Evolutionary conservation across 164 flowering plant genomes (phyloP), one percentile per base, ranked within the genome.

Genomic region (Brasenia schreberi): DNA sequence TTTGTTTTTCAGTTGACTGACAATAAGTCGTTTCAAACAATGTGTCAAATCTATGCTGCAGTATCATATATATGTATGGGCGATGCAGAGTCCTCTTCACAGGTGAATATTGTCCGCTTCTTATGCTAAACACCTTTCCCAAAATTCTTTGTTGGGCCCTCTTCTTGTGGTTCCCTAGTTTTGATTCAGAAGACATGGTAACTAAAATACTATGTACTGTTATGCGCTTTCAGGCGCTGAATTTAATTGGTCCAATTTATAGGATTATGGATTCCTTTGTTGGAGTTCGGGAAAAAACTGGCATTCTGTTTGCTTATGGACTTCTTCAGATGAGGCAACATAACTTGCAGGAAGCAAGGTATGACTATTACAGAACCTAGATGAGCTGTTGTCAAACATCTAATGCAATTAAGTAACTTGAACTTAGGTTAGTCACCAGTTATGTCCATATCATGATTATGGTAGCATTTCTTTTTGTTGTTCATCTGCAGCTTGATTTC

Each of bases 311-410:
- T 75, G 87, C 92, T 56, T 87, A 90, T 80, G 98, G 98, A 27
- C 90, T 93, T 72, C 70, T 90, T 42, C 79, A 88, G 79, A 93
- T 90, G 94, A 87, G 79, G 81, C 97, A 88, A 67, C 84, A 90
- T 59, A 89, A 90, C 77, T 79, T 90, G 18, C 97, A 88, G 73
- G 98, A 93, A 78, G 94, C 98, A 70, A 80, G 98, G 98, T 92
- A 79, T 33, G 69, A 18, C 3, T 61, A 61, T 18, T 2, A 18
- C 3, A 58, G 9, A 56, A 12, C 60, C 39, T 33, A 33, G 4
- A 33, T 4, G 10, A 49, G 10, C 9, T 49, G 2, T 9, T 49
- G 16, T 49, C 16, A 14, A 49, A 49, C 4, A 9, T 49, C 12
- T 49, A 49, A 49, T 49, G 56, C 12, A 49, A 49, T 49, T 49